phyloP scores from a whole-genome alignment of 345 rosid species.

The Isatis tinctoria region DNA sequence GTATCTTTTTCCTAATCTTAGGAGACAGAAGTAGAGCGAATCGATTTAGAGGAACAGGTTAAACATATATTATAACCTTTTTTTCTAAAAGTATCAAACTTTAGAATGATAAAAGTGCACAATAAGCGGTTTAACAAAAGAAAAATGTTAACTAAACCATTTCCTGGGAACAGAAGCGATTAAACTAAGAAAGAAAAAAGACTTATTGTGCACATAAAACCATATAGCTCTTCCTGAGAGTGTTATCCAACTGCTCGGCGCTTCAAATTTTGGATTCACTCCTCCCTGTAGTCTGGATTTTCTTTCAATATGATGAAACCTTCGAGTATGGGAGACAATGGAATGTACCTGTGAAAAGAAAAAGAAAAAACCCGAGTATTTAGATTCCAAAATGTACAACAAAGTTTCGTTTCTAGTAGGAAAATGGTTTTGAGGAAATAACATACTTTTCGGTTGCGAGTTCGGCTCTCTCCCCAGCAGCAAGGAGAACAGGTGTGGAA shows the following conservation, averaged over 20 bases:
- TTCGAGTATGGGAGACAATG: slow-evolving; percentile 86
- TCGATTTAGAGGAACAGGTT: neutral
- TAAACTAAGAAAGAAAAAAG: slow-evolving; percentile 3
- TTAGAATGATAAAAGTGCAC: slow-evolving; percentile 11
- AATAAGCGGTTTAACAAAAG: neutral
- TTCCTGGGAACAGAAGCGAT: neutral
- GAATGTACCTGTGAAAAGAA: slow-evolving; percentile 55
- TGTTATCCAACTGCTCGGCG: neutral
- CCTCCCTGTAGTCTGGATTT: slow-evolving; percentile 78
- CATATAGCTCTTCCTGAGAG: neutral
- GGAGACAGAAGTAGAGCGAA: neutral
- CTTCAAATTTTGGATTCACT: slow-evolving; percentile 22
- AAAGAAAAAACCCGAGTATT: neutral
- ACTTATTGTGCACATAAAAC: neutral
- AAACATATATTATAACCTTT: neutral
- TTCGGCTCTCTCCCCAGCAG: slow-evolving; percentile 95
- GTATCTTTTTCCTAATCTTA: neutral
- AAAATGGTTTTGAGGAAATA: neutral
- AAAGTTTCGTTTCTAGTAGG: neutral
- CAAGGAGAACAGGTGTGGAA: slow-evolving; percentile 88
- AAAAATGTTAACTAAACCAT: neutral
- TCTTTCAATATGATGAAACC: slow-evolving; percentile 84
- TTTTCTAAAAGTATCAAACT: neutral
- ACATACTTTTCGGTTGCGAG: slow-evolving; percentile 90
- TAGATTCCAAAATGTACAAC: neutral